Evolutionary conservation across 1,139 yeast species (phyloP).

Genomic region (Saccharomyces hybrid): DNA sequence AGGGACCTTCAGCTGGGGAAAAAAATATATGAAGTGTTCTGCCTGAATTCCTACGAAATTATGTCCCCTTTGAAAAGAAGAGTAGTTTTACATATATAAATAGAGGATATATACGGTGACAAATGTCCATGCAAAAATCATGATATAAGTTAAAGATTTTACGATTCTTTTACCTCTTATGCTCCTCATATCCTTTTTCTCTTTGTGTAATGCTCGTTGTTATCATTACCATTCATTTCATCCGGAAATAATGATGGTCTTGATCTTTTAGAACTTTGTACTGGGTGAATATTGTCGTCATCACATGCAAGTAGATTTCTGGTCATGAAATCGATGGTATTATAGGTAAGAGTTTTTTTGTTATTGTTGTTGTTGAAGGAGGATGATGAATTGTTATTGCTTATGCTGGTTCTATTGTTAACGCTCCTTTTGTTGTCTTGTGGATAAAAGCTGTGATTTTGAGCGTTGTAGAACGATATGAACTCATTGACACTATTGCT

Average conservation of each 20-base stretch:
- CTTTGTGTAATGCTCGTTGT: background rate
- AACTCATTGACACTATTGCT: background rate
- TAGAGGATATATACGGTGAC: conserved; percentile 1
- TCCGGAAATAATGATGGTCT: background rate
- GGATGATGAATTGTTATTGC: background rate
- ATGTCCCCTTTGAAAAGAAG: background rate
- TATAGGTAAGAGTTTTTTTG: conserved; percentile 1
- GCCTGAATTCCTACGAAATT: background rate
- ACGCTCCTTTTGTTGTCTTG: background rate
- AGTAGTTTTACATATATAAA: background rate
- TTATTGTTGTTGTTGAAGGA: background rate
- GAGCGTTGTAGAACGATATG: background rate
- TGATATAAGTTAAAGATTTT: background rate
- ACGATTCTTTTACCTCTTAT: background rate
- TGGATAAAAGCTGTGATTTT: background rate
- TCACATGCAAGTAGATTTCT: background rate
- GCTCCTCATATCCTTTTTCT: background rate
- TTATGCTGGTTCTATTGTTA: background rate
- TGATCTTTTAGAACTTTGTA: background rate
- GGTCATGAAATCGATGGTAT: background rate
- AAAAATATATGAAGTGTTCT: background rate
- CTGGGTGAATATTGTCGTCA: background rate
- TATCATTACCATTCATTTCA: background rate
- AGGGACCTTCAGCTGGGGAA: conserved; percentile 1
- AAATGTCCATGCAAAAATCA: conserved; percentile 5